Evolutionary conservation across 345 rosid species (phyloP).

Genomic region (Anastatica hierochuntica): DNA sequence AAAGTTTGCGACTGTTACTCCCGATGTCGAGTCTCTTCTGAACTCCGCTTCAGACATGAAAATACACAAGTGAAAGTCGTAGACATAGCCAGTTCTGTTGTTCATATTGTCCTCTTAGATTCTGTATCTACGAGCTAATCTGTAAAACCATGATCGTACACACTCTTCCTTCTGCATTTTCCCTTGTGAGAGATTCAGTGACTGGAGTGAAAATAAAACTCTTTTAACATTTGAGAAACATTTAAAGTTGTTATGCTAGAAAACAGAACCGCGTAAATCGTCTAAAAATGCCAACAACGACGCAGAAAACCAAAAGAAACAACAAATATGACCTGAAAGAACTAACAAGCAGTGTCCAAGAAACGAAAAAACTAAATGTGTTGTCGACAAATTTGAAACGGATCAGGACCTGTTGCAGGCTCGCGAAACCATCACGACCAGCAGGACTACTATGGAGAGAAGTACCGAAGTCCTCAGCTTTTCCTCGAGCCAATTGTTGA

Average conservation of each 20-base stretch:
- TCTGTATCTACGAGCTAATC: conserved; percentile 6
- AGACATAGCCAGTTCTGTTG: background rate
- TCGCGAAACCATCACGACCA: conserved; percentile 73
- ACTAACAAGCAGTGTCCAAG: conserved; percentile 9
- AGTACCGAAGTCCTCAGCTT: conserved; percentile 62
- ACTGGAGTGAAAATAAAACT: too few species aligned
- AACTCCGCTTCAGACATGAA: conserved; percentile 7
- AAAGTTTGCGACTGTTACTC: conserved; percentile 40
- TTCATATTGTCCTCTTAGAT: conserved; percentile 15
- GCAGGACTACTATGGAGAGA: conserved; percentile 60
- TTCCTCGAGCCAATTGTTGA: conserved; percentile 40
- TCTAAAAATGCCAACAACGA: too few species aligned
- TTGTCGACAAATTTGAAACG: conserved; percentile 52
- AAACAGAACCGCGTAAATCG: too few species aligned
- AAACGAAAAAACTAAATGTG: conserved; percentile 4
- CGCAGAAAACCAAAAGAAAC: conserved; percentile 22
- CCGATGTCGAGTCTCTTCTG: conserved; percentile 41
- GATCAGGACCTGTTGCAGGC: conserved; percentile 40
- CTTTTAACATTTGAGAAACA: too few species aligned
- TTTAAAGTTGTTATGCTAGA: too few species aligned
- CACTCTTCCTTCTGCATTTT: too few species aligned
- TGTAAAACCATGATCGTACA: conserved; percentile 14
- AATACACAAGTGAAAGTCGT: conserved; percentile 1
- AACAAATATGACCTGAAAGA: conserved; percentile 6
- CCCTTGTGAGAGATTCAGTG: too few species aligned